A percentile compares a stretch with the other conserved stretches of the same genome.
Evolutionary conservation across 2,329 filamentous ascomycete species (phyloP).

Genomic region (Colletotrichum magnum): DNA sequence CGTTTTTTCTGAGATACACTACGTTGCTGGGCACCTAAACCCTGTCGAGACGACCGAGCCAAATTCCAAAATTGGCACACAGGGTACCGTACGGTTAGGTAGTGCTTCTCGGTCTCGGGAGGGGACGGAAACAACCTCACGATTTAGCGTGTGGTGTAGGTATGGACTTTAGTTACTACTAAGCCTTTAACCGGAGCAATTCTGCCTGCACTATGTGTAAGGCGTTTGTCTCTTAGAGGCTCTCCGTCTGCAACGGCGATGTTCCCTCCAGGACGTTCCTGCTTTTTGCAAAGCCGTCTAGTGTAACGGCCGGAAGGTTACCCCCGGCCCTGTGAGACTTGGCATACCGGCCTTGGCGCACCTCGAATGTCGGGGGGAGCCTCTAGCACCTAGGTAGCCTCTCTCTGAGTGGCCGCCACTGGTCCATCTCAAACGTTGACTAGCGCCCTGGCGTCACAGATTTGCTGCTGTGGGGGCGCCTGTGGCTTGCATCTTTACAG

Average conservation of each 20-base stretch:
- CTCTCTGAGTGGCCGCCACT: conserved; percentile 22
- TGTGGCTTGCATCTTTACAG: not conserved
- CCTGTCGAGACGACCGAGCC: conserved; percentile 22
- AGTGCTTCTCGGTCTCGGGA: not conserved
- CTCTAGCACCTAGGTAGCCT: no score
- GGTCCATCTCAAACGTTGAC: conserved; percentile 34
- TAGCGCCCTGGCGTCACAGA: conserved; percentile 32
- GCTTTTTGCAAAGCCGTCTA: not conserved
- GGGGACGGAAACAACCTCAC: not conserved
- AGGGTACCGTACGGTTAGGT: not conserved
- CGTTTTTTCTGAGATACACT: conserved; percentile 1
- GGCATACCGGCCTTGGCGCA: conserved; percentile 28
- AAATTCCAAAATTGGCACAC: conserved; percentile 25
- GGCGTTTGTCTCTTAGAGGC: no score
- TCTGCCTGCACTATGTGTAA: not conserved
- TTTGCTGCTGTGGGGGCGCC: conserved; percentile 15
- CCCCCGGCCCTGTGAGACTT: conserved; percentile 19
- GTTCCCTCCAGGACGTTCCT: not conserved
- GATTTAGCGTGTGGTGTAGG: no score
- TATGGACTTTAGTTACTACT: no score
- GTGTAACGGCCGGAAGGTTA: not conserved
- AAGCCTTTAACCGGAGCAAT: not conserved
- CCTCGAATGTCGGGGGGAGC: conserved; percentile 7
- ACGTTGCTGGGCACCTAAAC: not conserved
- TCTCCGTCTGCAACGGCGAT: not conserved